Evolutionary conservation across 495 filamentous ascomycete species (phyloP), one percentile per base, ranked within the genome.

Genomic region (Coniosporium apollinis): DNA sequence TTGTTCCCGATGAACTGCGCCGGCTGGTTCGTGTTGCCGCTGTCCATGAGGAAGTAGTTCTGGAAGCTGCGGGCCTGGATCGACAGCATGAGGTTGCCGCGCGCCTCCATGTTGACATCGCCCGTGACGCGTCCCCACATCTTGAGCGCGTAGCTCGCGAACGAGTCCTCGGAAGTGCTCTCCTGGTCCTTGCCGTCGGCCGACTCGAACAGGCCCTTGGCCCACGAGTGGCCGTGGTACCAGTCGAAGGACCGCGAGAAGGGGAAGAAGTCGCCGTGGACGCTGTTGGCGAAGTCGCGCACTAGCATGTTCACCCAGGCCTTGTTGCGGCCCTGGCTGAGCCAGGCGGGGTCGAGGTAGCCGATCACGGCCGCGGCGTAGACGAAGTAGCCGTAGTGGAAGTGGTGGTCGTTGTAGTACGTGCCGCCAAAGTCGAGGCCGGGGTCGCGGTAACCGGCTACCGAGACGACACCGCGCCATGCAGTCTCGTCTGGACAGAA

Each of bases 211-310:
- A 97, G 66, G 5, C 89, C 89, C 45, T 93, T 82, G n/a, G 89
- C 91, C 81, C 87, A 97, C 7, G 79, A 86, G 64, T 97, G 89
- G 4, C 89, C 89, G 50, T 91, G 73, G 58, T 70, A 94, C 80
- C 84, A 94, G 56, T 97, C 89, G 45, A 96, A 94, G 29, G 58
- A 65, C 14, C 89, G 72, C n/a, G 67, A 85, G 47, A 84, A 75
- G 0, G 91, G 84, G 61, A 94, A 97, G 45, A 70, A 72, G 11
- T 62, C 61, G 51, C 94, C 89, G 18, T 61, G 44, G 2, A 62
- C 40, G 30, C 69, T 71, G 48, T 93, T 96, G 38, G 84, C 73
- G 21, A 76, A 59, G 42, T 62, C 55, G 22, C 51, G 48, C 18
- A 56, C 51, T n/a, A 60, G 53, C 45, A 69, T 74, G 50, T 93